Conservation (phyloP, 148 eudicot genomes). For the Chenopodium quinoa region DNA sequence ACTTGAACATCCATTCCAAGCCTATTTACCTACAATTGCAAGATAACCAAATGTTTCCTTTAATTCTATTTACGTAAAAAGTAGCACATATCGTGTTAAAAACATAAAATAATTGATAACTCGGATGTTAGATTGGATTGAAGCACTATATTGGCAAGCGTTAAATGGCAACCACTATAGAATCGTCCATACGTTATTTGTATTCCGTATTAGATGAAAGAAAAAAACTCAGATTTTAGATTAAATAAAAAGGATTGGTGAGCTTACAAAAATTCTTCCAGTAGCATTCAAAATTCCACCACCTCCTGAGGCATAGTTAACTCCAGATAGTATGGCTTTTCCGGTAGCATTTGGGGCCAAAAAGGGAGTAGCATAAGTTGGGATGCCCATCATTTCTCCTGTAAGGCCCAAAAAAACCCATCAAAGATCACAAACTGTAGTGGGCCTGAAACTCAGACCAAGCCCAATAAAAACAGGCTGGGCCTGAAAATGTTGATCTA, state of each 20-base stretch:
- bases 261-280: conserved; percentile 84
- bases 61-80: neutral
- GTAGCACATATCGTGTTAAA: neutral
- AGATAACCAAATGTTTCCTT: no score
- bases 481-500: neutral
- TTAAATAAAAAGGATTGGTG: no score
- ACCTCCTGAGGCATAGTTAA: conserved; percentile 95
- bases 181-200: neutral
- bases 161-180: neutral
- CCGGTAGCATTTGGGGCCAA: conserved; percentile 85
- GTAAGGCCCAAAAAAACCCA: neutral
- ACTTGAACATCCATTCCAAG: conserved; percentile 91
- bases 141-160: neutral
- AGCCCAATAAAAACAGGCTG: neutral
- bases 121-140: no score
- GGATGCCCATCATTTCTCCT: conserved; percentile 87
- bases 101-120: no score
- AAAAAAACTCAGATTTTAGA: no score
- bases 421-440: neutral
- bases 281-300: conserved; percentile 91
- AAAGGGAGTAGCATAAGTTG: conserved; percentile 67
- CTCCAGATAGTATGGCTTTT: conserved; percentile 63
- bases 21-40: conserved; percentile 67
- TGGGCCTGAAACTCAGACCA: neutral
- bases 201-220: no score